phyloP scores from a whole-genome alignment of 2,329 filamentous ascomycete genomes.

The Claviceps quebecensis region DNA sequence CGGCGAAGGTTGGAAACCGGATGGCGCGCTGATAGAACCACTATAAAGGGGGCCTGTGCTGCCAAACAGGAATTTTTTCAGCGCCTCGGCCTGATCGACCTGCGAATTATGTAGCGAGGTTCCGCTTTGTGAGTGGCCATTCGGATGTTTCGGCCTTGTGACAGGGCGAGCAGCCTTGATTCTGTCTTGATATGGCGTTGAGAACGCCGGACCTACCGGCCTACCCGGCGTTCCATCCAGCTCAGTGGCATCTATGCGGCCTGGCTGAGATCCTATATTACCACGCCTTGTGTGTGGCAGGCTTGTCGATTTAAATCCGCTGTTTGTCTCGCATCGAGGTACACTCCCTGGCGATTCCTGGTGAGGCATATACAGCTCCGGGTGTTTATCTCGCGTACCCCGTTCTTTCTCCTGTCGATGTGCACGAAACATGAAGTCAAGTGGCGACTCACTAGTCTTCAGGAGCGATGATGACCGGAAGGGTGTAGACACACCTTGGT shows the following conservation, averaged over 20 bases:
- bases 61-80: constrained; percentile 43
- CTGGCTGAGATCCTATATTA: constrained; percentile 10
- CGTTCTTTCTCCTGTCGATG: constrained; percentile 65
- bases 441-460: constrained; percentile 49
- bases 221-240: constrained; percentile 44
- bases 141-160: constrained; percentile 8
- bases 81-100: constrained; percentile 28
- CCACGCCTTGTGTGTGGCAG: constrained; percentile 14
- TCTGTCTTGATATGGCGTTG: constrained; percentile 49
- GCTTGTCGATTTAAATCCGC: constrained; percentile 11
- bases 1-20: background rate
- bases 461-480: constrained; percentile 22
- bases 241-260: constrained; percentile 31
- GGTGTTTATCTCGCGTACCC: constrained; percentile 26
- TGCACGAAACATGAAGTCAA: constrained; percentile 83
- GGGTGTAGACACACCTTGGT: constrained; percentile 35
- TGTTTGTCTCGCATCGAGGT: constrained; percentile 9
- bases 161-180: constrained; percentile 38
- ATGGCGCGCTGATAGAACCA: background rate
- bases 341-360: background rate
- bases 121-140: background rate
- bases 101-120: background rate
- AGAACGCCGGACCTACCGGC: constrained; percentile 51
- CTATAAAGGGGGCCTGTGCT: constrained; percentile 14
- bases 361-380: constrained; percentile 17